Evolutionary conservation across 371 early-diverging fungal species (phyloP).

Genomic region (Rhizopus stolonifer): DNA sequence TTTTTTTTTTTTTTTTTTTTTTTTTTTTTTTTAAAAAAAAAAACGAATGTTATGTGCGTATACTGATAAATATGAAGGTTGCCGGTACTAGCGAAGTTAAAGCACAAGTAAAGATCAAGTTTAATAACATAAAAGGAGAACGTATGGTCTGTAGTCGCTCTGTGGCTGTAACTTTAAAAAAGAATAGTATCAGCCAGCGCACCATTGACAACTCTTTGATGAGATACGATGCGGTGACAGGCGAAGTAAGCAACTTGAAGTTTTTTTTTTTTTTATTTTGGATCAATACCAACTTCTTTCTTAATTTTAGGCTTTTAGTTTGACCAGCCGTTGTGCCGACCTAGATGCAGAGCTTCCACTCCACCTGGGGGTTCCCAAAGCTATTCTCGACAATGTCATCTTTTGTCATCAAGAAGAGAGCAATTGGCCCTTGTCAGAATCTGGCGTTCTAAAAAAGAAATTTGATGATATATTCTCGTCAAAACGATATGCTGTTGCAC

Average conservation of each 20-base stretch:
- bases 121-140: slow-evolving; percentile 76
- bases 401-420: slow-evolving; percentile 99
- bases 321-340: slow-evolving; percentile 85
- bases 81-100: slow-evolving; percentile 84
- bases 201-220: slow-evolving; percentile 86
- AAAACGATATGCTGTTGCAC: slow-evolving; percentile 91
- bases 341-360: slow-evolving; percentile 85
- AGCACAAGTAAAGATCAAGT: slow-evolving; percentile 93
- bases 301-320: slow-evolving; percentile 53
- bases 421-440: slow-evolving; percentile 97
- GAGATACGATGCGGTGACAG: slow-evolving; percentile 58
- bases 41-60: no score
- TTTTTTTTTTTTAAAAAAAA: no score
- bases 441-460: slow-evolving; percentile 91
- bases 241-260: slow-evolving; percentile 43
- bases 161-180: slow-evolving; percentile 76
- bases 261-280: neutral
- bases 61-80: no score
- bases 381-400: slow-evolving; percentile 98
- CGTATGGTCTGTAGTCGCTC: slow-evolving; percentile 81
- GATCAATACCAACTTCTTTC: neutral
- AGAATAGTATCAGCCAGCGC: slow-evolving; percentile 63
- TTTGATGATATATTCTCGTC: slow-evolving; percentile 99
- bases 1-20: no score
- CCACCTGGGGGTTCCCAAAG: slow-evolving; percentile 87